Conservation (phyloP, 257 asterid genomes). For the Handroanthus guayacan region DNA sequence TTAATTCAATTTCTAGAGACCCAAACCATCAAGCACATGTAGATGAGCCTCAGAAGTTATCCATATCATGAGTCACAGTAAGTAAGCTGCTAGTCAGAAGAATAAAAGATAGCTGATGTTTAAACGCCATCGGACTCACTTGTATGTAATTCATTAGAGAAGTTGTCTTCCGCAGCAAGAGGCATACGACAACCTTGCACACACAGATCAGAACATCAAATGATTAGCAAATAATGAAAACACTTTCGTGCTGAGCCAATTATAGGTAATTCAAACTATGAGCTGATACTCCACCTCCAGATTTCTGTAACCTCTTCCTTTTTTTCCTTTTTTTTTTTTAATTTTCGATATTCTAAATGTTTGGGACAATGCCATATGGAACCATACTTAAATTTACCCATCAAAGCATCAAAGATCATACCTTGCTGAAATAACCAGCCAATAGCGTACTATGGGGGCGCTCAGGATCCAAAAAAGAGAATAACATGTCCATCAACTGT, state of each 20-base stretch:
- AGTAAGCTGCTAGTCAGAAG: slow-evolving; percentile 36
- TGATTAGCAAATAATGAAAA: slow-evolving; percentile 20
- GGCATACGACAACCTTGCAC: slow-evolving; percentile 87
- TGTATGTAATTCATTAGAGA: slow-evolving; percentile 78
- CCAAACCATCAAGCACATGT: slow-evolving; percentile 26
- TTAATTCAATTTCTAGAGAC: slow-evolving; percentile 5
- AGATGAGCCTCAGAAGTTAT: neutral
- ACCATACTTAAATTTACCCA: neutral
- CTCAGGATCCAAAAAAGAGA: slow-evolving; percentile 78
- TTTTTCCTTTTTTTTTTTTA: neutral
- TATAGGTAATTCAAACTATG: neutral
- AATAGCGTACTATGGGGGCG: slow-evolving; percentile 64
- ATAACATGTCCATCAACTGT: slow-evolving; percentile 82
- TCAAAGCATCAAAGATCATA: slow-evolving; percentile 33
- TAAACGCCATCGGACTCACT: slow-evolving; percentile 53
- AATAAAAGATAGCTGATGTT: slow-evolving; percentile 21
- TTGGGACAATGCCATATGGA: slow-evolving; percentile 1
- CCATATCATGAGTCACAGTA: slow-evolving; percentile 34
- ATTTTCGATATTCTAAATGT: neutral
- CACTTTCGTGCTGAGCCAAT: slow-evolving; percentile 15
- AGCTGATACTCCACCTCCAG: neutral
- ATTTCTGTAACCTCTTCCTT: neutral
- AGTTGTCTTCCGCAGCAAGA: slow-evolving; percentile 88
- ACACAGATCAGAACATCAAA: slow-evolving; percentile 46
- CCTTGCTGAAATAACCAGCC: slow-evolving; percentile 96